These are phyloP conservation scores for Diaporthe ampelina DNA, from an alignment of 2,329 filamentous ascomycete genomes.

Conservation along the genomic window DNA sequence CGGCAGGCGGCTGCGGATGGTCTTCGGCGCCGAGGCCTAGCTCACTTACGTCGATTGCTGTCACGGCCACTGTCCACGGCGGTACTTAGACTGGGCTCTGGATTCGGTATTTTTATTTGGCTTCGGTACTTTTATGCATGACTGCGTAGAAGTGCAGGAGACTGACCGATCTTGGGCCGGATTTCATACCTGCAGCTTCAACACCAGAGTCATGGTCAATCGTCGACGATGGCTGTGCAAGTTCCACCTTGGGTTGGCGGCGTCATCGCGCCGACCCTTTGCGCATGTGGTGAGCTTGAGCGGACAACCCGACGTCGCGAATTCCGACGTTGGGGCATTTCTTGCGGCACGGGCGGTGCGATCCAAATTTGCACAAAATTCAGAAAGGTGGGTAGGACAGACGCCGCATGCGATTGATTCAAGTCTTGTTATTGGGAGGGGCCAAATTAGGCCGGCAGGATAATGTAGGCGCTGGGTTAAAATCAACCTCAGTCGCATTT, in stretches of 20 bases:
- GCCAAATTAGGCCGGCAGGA: constrained; percentile 2
- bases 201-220: neutral
- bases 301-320: neutral
- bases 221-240: neutral
- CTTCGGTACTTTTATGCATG: no score
- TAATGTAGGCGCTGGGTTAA: constrained; percentile 9
- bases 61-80: no score
- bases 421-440: constrained; percentile 16
- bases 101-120: no score
- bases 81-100: no score
- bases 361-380: neutral
- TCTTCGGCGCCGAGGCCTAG: no score
- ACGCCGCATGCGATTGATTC: neutral
- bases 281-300: neutral
- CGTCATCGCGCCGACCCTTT: no score
- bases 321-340: neutral
- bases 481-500: constrained; percentile 1
- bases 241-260: neutral
- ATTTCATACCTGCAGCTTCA: neutral
- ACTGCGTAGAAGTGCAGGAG: neutral
- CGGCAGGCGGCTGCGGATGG: no score
- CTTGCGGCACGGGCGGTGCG: neutral
- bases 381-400: neutral
- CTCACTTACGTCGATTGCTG: no score
- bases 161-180: neutral